Conservation (phyloP, 1,139 yeast species). For the Pichia sp. region DNA sequence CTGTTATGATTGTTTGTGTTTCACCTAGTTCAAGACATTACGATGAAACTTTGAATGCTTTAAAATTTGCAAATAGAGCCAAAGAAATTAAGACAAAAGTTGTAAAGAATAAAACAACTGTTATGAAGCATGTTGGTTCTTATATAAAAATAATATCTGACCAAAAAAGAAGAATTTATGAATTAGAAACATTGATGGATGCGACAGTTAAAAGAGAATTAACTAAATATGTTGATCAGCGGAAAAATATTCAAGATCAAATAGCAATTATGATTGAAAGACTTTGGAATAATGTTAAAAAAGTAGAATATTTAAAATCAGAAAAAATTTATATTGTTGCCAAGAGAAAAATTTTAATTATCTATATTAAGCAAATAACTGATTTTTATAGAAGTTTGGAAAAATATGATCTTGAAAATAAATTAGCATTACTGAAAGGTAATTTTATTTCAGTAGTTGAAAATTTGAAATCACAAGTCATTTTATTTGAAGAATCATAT, state of each 20-base stretch:
- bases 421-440: constrained; percentile 15
- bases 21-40: constrained; percentile 82
- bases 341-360: constrained; percentile 48
- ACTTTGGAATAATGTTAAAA: constrained; percentile 10
- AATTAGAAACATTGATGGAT: constrained; percentile 12
- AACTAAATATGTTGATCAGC: constrained; percentile 23
- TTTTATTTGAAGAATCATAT: constrained; percentile 47
- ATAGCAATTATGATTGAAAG: constrained; percentile 31
- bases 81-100: constrained; percentile 83
- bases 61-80: constrained; percentile 87
- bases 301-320: constrained; percentile 30
- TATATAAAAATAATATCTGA: constrained; percentile 82
- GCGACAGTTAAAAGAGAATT: constrained; percentile 9
- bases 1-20: constrained; percentile 92
- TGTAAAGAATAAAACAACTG: constrained; percentile 64
- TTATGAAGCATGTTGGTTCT: constrained; percentile 83
- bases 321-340: constrained; percentile 48
- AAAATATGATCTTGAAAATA: constrained; percentile 19
- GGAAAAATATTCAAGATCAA: constrained; percentile 37
- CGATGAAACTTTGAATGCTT: constrained; percentile 85
- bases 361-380: constrained; percentile 39
- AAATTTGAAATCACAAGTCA: constrained; percentile 38
- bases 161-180: constrained; percentile 61
- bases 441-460: constrained; percentile 26
- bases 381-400: constrained; percentile 26